Evolutionary conservation across 2,329 filamentous ascomycete species (phyloP).

Genomic region (Apiospora kogelbergensis): DNA sequence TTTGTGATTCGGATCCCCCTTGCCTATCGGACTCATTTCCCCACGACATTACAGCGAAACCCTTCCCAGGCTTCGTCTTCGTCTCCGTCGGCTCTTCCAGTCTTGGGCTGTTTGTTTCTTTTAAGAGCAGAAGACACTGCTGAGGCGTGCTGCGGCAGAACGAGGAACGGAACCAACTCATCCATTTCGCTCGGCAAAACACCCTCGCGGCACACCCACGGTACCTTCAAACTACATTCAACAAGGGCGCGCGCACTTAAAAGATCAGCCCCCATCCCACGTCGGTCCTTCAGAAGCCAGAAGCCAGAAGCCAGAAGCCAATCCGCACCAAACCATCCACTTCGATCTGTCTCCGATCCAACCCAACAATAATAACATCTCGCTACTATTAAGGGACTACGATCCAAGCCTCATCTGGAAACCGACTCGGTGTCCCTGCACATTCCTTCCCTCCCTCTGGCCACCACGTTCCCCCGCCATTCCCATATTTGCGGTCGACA

Average conservation of each 20-base stretch:
- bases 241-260: neutral
- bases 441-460: neutral
- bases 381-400: neutral
- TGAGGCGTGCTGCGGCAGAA: neutral
- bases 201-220: neutral
- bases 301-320: too few species aligned
- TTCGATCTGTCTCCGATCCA: conserved; percentile 3
- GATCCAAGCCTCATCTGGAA: neutral
- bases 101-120: neutral
- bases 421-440: neutral
- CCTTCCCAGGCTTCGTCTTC: neutral
- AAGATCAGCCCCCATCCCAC: neutral
- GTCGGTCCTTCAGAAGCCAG: neutral
- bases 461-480: neutral
- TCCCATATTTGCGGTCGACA: neutral
- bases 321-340: neutral
- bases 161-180: neutral
- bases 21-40: conserved; percentile 5
- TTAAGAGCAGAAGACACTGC: neutral
- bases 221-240: neutral
- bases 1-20: conserved; percentile 6
- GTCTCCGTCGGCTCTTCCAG: neutral
- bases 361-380: neutral
- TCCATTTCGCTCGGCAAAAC: neutral
- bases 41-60: conserved; percentile 5